A percentile compares a stretch with the other conserved stretches of the same genome.
Conservation (phyloP, 2,329 filamentous ascomycete species). For the Penicillium sp. region DNA sequence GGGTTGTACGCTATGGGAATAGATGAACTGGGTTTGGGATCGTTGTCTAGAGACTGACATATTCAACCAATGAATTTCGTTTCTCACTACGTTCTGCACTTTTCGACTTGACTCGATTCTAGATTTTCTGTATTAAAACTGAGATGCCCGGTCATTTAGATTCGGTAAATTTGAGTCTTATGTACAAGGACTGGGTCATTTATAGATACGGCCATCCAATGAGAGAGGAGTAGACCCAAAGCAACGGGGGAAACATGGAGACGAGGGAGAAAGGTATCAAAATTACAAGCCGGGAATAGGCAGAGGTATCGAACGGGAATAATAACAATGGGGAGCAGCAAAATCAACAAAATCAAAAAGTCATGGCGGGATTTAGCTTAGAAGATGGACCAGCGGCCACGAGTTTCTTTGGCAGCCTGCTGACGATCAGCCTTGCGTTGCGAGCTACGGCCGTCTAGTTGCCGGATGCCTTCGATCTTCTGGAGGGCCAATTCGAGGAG, state of each 20-base stretch:
- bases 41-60: conserved; percentile 10
- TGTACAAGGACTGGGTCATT: conserved; percentile 14
- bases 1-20: conserved; percentile 26
- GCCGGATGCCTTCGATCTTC: conserved; percentile 89
- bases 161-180: conserved; percentile 3
- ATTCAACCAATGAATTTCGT: conserved; percentile 8
- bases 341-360: not conserved
- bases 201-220: conserved; percentile 4
- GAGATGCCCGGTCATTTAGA: not conserved
- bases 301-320: conserved; percentile 1
- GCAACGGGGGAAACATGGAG: conserved; percentile 5
- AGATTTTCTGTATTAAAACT: not conserved
- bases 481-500: conserved; percentile 86
- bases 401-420: conserved; percentile 36
- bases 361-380: conserved; percentile 21
- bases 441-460: conserved; percentile 74
- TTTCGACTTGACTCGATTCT: not conserved
- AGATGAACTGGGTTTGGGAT: conserved; percentile 29
- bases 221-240: conserved; percentile 4
- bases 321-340: not conserved
- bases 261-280: conserved; percentile 13
- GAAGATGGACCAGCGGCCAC: conserved; percentile 46
- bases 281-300: conserved; percentile 8
- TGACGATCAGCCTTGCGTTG: conserved; percentile 46
- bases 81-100: not conserved